Conservation (phyloP, 768 basidiomycete genomes). For the Mycena galericulata region DNA sequence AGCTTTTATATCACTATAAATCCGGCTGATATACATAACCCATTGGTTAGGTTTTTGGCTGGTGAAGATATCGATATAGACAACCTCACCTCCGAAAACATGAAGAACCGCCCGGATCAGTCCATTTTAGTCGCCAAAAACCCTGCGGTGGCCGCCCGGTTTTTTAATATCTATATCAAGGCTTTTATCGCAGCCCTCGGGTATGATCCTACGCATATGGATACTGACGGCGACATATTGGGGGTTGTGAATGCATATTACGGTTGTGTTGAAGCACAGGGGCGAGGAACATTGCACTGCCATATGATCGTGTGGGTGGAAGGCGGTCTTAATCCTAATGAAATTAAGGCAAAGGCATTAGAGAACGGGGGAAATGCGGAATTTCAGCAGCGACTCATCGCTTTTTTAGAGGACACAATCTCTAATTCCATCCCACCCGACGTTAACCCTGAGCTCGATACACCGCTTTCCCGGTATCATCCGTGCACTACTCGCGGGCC, state of each 20-base stretch:
- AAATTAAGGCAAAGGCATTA: not conserved
- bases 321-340: constrained; percentile 4
- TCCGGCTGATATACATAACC: constrained; percentile 6
- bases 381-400: constrained; percentile 1
- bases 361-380: not conserved
- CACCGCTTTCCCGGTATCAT: not conserved
- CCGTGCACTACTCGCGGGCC: not conserved
- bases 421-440: not conserved
- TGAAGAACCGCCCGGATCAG: not conserved
- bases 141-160: constrained; percentile 4
- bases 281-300: constrained; percentile 3
- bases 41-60: constrained; percentile 6
- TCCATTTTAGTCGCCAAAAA: not conserved
- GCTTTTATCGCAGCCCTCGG: not conserved
- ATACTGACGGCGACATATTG: not conserved
- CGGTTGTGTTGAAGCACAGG: constrained; percentile 13
- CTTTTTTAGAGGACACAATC: not conserved
- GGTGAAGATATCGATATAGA: constrained; percentile 10
- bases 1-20: constrained; percentile 20
- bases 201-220: not conserved
- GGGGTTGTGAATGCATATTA: constrained; percentile 13
- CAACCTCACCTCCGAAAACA: not conserved
- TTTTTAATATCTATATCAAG: constrained; percentile 17
- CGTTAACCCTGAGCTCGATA: not conserved
- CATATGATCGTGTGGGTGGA: constrained; percentile 12